Base-by-base conservation (phyloP, 169 alveolate genomes). In the Plasmodium sp. region DNA sequence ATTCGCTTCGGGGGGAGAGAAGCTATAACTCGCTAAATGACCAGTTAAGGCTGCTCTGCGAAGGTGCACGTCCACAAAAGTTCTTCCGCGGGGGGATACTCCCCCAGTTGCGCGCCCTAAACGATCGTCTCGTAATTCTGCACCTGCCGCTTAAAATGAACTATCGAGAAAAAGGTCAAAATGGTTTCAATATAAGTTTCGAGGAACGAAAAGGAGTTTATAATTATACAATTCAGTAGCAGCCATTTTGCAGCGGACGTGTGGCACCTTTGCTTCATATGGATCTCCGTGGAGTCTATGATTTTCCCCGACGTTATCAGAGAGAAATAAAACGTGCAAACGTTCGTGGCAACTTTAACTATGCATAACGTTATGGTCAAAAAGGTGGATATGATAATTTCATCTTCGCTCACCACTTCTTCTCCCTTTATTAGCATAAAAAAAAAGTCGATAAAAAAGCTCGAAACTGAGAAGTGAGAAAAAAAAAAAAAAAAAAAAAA, bases 341-440 rank as follows among this genome's bases (percentile, higher is more conserved):
- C 84, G 56, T 90, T 90, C 51, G 83, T 41, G 45, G 56, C 31
- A 41, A 90, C 36, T 79, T 90, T 90, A 31, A 81, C 16, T 12
- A 45, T 81, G 10, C 94, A 90, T 3, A 39, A 62, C 33, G 82
- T 31, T 81, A 90, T 90, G 3, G 94, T 90, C 27, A 81, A 90
- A 81, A 62, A 48, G 9, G 91, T 90, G 4, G 90, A 81, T 58
- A 81, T 14, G 56, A 81, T 81, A 58, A 90, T 90, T 34, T 90
- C 94, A 41, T 90, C 94, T 74, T 90, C 94, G 54, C 91, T 81
- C 27, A 81, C 94, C 48, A 90, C 90, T 67, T 90, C 94, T 39
- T 90, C 84, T 48, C 75, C 91, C 41, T 81, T 90, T 80, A 90
- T 90, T 41, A 90, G 54, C 56, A 74, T 58, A 45, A 81, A 81